Conservation (phyloP, 75 land plant species). For the Larix kaempferi region DNA sequence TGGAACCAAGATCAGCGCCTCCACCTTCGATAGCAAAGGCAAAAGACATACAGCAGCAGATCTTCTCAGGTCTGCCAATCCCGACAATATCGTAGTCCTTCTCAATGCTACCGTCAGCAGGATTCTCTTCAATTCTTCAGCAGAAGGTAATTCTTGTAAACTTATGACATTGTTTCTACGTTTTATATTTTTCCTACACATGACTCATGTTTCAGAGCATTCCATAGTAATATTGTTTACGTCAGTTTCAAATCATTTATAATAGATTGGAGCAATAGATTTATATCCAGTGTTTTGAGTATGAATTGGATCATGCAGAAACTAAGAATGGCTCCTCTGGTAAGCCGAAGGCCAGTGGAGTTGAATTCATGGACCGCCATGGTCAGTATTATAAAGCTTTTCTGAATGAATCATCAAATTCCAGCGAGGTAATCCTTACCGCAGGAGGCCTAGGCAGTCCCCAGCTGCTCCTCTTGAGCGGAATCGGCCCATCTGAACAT, state of each 20-base stretch:
- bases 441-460: neutral
- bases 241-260: too few species aligned
- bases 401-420: neutral
- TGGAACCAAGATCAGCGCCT: neutral
- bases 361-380: neutral
- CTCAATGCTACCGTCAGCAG: slow-evolving; percentile 12
- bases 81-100: slow-evolving; percentile 12
- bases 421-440: too few species aligned
- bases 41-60: slow-evolving; percentile 22
- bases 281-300: too few species aligned
- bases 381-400: neutral
- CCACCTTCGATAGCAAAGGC: slow-evolving; percentile 20
- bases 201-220: too few species aligned
- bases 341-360: neutral
- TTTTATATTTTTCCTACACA: neutral
- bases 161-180: neutral
- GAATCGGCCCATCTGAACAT: neutral
- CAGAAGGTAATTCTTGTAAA: neutral
- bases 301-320: too few species aligned
- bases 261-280: too few species aligned
- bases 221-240: too few species aligned
- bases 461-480: too few species aligned
- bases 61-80: slow-evolving; percentile 13
- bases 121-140: slow-evolving; percentile 9
- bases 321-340: too few species aligned